Evolutionary conservation across 805 yeast species (phyloP), one percentile per base, ranked within the genome.

Genomic region (Saccharomycopsis malanga): DNA sequence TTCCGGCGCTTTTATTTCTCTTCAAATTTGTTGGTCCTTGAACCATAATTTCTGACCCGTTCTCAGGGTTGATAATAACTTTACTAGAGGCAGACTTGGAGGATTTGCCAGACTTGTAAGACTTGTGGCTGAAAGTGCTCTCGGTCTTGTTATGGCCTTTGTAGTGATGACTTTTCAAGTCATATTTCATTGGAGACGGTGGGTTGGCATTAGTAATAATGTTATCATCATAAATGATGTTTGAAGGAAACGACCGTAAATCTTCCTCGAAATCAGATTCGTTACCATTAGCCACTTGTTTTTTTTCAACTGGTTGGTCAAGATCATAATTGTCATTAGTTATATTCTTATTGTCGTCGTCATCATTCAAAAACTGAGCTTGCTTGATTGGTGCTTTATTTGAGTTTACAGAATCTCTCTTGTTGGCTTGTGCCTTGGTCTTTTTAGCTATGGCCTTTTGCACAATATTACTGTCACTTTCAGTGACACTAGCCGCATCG

Each of bases 171-270:
- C 12, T 22, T n/a, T 22, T 18, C 29, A 43, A n/a, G 17, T 36
- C 46, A 30, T 48, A 48, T 25, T 45, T 45, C 45, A 42, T 42
- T 14, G 50, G 50, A 4, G 50, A 47, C 4, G 50, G 50, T 3
- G 54, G 54, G 37, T 46, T 50, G n/a, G 54, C 54, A 36, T 50
- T 50, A 9, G 54, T 50, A 35, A 50, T 50, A 34, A 50, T 40
- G 34, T 50, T 48, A 7, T 50, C 51, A 32, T 48, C 49, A 18
- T 47, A 48, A 14, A 50, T 44, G 7, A 50, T 50, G 35, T 47
- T 47, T 2, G 42, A 27, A 12, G 52, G 44, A 32, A 50, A 50
- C 5, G 52, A 44, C 24, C 44, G 36, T 7, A 46, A 17, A 17
- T 50, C 53, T 12, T 43, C 41, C 5, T 24, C 45, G 20, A 43